These are phyloP conservation scores for Tympanopsis confertula DNA, from an alignment of 2,329 filamentous ascomycete genomes.

Conservation along the genomic window DNA sequence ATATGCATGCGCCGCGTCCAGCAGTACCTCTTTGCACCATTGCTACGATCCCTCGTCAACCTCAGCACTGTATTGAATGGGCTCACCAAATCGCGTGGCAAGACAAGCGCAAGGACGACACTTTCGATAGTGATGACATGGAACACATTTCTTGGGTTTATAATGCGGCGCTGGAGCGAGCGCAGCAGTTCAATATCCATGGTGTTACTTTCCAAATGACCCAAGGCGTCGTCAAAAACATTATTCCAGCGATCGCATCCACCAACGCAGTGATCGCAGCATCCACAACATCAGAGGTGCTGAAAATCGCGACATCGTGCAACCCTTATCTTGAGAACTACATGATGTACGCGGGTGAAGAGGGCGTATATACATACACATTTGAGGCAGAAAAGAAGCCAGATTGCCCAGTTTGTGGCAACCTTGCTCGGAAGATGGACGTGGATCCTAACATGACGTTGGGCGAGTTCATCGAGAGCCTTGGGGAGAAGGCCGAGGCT, in stretches of 20 bases:
- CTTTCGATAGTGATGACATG: slow-evolving; percentile 18
- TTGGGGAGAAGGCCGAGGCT: slow-evolving; percentile 73
- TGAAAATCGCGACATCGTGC: slow-evolving; percentile 78
- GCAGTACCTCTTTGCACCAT: slow-evolving; percentile 93
- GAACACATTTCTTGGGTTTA: slow-evolving; percentile 97
- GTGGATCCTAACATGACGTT: slow-evolving; percentile 64
- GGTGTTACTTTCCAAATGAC: slow-evolving; percentile 94
- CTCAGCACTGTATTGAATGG: slow-evolving; percentile 98
- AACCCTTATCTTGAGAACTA: slow-evolving; percentile 85
- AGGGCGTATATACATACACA: slow-evolving; percentile 91
- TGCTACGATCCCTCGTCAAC: slow-evolving; percentile 89
- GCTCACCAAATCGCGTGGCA: slow-evolving; percentile 98
- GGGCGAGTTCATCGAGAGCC: slow-evolving; percentile 71
- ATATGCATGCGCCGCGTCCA: slow-evolving; percentile 96
- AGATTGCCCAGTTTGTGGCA: slow-evolving; percentile 90
- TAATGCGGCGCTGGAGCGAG: slow-evolving; percentile 68
- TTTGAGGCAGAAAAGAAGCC: slow-evolving; percentile 90
- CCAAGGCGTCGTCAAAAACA: slow-evolving; percentile 97
- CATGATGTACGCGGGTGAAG: slow-evolving; percentile 99
- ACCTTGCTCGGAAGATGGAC: slow-evolving; percentile 62
- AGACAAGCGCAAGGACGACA: slow-evolving; percentile 84
- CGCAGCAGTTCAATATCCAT: slow-evolving; percentile 76
- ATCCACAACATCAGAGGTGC: slow-evolving; percentile 88
- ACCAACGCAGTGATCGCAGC: slow-evolving; percentile 96
- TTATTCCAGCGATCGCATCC: slow-evolving; percentile 94